phyloP scores from a whole-genome alignment of 2,329 filamentous ascomycete genomes.

The Annulohypoxylon truncatum region DNA sequence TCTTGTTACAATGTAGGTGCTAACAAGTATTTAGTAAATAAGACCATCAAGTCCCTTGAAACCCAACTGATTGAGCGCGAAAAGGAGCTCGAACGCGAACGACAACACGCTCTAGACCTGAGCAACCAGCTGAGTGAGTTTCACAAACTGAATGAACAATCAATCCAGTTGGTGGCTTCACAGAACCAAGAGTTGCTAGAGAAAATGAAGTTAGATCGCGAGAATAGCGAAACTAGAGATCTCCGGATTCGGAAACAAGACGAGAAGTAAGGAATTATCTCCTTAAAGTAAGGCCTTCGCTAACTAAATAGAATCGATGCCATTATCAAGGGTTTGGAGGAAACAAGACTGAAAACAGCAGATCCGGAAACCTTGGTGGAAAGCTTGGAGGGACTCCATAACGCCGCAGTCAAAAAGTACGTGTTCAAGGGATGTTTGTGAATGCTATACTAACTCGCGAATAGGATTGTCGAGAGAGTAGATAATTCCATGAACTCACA shows the following conservation, averaged over 20 bases:
- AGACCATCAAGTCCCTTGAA: constrained; percentile 35
- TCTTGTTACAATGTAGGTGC: neutral
- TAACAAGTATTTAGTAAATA: constrained; percentile 39
- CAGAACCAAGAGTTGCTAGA: constrained; percentile 41
- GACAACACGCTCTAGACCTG: constrained; percentile 34
- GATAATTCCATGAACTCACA: constrained; percentile 23
- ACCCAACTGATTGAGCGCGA: constrained; percentile 39
- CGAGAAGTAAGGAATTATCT: constrained; percentile 35
- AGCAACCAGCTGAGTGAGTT: constrained; percentile 38
- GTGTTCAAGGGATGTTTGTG: neutral
- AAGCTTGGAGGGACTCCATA: constrained; percentile 35
- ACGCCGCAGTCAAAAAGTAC: constrained; percentile 35
- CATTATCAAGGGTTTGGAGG: constrained; percentile 35
- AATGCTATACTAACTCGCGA: neutral
- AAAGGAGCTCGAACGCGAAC: constrained; percentile 41
- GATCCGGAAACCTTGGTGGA: constrained; percentile 29
- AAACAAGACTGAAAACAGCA: constrained; percentile 11
- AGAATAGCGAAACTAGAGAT: constrained; percentile 28
- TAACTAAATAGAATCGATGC: constrained; percentile 41
- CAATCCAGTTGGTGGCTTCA: constrained; percentile 31
- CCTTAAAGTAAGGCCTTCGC: neutral
- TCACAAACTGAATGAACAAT: constrained; percentile 35
- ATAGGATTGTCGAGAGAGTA: constrained; percentile 29
- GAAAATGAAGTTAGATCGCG: constrained; percentile 25
- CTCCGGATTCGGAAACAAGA: constrained; percentile 34